phyloP scores from a whole-genome alignment of 768 basidiomycete species.

The Lactifluus hygrophoroides region DNA sequence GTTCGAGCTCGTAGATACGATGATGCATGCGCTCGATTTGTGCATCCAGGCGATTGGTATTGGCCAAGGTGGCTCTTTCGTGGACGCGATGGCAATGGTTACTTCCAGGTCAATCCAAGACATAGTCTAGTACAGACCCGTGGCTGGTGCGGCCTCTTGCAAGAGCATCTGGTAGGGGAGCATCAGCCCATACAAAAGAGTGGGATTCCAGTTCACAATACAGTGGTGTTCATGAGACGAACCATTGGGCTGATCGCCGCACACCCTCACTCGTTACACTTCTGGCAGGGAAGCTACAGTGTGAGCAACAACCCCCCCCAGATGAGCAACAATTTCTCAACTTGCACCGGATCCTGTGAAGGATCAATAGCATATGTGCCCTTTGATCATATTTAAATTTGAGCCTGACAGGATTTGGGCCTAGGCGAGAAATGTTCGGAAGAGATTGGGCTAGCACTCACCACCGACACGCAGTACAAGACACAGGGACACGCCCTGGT shows the following conservation, averaged over 20 bases:
- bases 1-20: constrained; percentile 18
- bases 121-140: constrained; percentile 30
- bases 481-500: constrained; percentile 24
- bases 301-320: too few species aligned
- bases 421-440: neutral
- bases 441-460: constrained; percentile 14
- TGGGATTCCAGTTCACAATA: neutral
- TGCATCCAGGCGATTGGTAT: constrained; percentile 50
- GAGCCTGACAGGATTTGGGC: constrained; percentile 29
- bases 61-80: constrained; percentile 48
- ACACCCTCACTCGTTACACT: constrained; percentile 67
- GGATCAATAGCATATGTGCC: constrained; percentile 29
- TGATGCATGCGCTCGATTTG: constrained; percentile 15
- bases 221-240: neutral
- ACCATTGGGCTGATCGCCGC: constrained; percentile 69
- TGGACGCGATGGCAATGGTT: too few species aligned
- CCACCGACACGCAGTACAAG: constrained; percentile 34
- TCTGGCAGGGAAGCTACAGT: constrained; percentile 64
- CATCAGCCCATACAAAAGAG: neutral
- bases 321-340: neutral
- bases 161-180: constrained; percentile 36
- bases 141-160: constrained; percentile 49
- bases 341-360: neutral
- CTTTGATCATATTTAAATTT: constrained; percentile 62
- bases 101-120: neutral